phyloP scores from a whole-genome alignment of 306 rosid species.

The Castanea mollissima region DNA sequence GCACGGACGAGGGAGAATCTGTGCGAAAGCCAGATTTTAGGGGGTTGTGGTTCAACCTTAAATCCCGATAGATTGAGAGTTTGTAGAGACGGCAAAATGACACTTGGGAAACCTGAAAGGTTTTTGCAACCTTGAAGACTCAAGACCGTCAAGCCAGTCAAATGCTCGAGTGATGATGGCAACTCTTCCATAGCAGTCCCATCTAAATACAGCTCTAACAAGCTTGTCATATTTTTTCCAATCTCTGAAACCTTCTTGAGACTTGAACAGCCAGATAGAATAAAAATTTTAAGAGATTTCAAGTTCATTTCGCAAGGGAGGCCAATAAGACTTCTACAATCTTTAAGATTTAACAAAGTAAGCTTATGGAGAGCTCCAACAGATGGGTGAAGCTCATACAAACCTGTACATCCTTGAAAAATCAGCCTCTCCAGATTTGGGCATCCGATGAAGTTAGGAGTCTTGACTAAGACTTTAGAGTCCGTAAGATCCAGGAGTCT shows the following conservation, averaged over 20 bases:
- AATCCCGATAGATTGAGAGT: no score
- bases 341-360: conserved; percentile 8
- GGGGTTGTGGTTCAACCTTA: no score
- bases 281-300: conserved; percentile 15
- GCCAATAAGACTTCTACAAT: neutral
- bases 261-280: conserved; percentile 13
- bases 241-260: conserved; percentile 13
- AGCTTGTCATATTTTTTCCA: conserved; percentile 2
- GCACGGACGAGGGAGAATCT: no score
- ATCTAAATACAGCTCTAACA: neutral
- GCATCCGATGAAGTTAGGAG: conserved; percentile 1
- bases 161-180: neutral
- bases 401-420: conserved; percentile 20
- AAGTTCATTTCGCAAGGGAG: conserved; percentile 12
- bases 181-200: neutral
- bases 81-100: no score
- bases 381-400: conserved; percentile 16
- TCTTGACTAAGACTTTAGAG: conserved; percentile 6
- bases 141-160: neutral
- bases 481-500: conserved; percentile 22
- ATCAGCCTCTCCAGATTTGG: conserved; percentile 20
- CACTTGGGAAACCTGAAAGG: neutral
- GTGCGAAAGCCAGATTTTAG: no score
- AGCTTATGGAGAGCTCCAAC: conserved; percentile 9
- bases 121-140: conserved; percentile 9